phyloP scores from a whole-genome alignment of 2,329 filamentous ascomycete genomes.

The Verticillium alfalfae region DNA sequence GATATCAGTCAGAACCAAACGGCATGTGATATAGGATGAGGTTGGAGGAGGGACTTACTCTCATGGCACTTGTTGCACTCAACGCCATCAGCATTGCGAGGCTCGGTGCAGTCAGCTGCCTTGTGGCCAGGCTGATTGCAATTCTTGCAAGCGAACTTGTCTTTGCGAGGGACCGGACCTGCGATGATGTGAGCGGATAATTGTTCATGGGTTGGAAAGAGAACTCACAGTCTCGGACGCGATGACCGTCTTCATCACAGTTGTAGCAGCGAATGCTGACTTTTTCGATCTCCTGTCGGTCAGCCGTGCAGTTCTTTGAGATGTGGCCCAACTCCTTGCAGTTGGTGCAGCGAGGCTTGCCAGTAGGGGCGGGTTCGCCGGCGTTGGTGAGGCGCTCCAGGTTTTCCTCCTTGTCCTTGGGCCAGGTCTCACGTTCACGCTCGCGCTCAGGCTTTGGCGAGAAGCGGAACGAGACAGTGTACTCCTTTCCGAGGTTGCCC shows the following conservation, averaged over 20 bases:
- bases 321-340: conserved; percentile 61
- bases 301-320: conserved; percentile 53
- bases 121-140: conserved; percentile 54
- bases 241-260: conserved; percentile 59
- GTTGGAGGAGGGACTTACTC: conserved; percentile 34
- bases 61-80: conserved; percentile 62
- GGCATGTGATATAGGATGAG: background rate
- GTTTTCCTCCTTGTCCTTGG: conserved; percentile 53
- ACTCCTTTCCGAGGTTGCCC: conserved; percentile 61
- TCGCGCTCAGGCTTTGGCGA: conserved; percentile 50
- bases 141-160: conserved; percentile 64
- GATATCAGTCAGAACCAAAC: background rate
- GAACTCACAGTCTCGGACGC: conserved; percentile 61
- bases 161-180: conserved; percentile 55
- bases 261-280: conserved; percentile 56
- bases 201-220: background rate
- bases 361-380: conserved; percentile 56
- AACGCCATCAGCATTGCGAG: conserved; percentile 55
- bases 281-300: conserved; percentile 42
- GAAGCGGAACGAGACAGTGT: conserved; percentile 58
- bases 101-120: conserved; percentile 47
- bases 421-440: conserved; percentile 56
- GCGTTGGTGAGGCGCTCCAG: conserved; percentile 58
- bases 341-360: conserved; percentile 56
- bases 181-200: conserved; percentile 6